Evolutionary conservation across 768 basidiomycete genomes (phyloP), one percentile per base, ranked within the genome.

Genomic region (Dentipellis fragilis): DNA sequence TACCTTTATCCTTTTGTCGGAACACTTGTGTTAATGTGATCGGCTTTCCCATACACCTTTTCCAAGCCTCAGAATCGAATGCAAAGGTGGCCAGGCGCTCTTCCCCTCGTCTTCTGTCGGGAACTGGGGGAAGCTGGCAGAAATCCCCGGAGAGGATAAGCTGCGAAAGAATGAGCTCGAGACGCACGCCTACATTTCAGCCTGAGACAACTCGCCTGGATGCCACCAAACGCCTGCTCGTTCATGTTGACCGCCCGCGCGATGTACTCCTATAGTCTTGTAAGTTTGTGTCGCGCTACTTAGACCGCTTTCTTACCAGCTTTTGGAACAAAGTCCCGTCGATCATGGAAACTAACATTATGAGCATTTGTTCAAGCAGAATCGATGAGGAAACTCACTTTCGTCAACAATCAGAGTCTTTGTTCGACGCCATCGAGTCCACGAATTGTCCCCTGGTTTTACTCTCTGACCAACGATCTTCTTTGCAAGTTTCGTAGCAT

Each of bases 91-190:
- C 82, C 73, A 10, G 75, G 42, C 60, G 77, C 57, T 59, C 76
- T 57, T 72, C 76, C 50, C 80, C 71, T 63, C 72, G 66, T 69
- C 77, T 63, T 60, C 75, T 69, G 36, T 71, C 73, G 11, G 78
- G 73, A 0, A 94, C 89, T 1, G 93, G 93, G 10, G 93, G 93
- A 0, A 96, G 75, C 67, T 96, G 92, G 65, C 83, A 93, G 67
- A 94, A 94, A 65, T 96, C 93, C 7, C 93, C 93, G 8, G 86
- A 91, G 4, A 93, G 71, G 36, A 89, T 76, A 52, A 93, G 79
- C 86, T 93, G 57, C 22, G n/a, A 49, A 10, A 16, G 16, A 12
- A 17, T 64, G 47, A 19, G 16, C 23, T 55, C 21, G 34, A 37
- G 14, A 39, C 58, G 54, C 57, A 49, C 42, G 7, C 46, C n/a